Conservation (phyloP, 768 basidiomycete species). For the Termitomyces sp. region DNA sequence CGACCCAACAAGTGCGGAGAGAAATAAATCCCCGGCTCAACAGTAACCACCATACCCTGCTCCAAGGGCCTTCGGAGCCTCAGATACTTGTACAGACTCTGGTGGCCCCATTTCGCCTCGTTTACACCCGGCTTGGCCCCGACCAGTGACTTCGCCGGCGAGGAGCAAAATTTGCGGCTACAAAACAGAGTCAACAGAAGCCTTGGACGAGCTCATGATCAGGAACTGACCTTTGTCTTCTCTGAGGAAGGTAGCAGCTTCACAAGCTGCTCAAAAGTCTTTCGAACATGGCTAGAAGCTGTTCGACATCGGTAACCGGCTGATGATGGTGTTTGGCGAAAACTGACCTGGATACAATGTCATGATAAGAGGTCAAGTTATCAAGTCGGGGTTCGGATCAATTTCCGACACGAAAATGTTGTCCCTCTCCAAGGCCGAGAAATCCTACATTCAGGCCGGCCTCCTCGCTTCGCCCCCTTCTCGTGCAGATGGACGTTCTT, state of each 20-base stretch:
- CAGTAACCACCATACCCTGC: constrained; percentile 85
- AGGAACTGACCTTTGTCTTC: constrained; percentile 43
- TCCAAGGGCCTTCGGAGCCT: constrained; percentile 73
- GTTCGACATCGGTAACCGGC: not conserved
- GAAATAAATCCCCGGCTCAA: constrained; percentile 91
- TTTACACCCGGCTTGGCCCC: not conserved
- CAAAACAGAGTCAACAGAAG: not conserved
- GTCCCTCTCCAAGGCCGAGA: constrained; percentile 75
- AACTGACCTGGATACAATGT: constrained; percentile 10
- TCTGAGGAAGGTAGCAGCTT: constrained; percentile 47
- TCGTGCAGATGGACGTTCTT: constrained; percentile 74
- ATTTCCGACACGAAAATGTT: constrained; percentile 17
- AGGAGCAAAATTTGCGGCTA: constrained; percentile 72
- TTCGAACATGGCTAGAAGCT: constrained; percentile 33
- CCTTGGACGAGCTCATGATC: not conserved
- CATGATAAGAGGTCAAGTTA: constrained; percentile 5
- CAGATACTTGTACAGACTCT: constrained; percentile 76
- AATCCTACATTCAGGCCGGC: constrained; percentile 69
- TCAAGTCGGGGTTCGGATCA: constrained; percentile 11
- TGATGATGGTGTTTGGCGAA: not conserved
- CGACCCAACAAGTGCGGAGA: constrained; percentile 71
- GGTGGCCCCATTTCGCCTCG: constrained; percentile 34
- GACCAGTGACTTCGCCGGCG: constrained; percentile 54
- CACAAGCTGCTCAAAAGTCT: constrained; percentile 50
- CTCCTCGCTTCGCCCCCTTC: constrained; percentile 55